A percentile compares a stretch with the other conserved stretches of the same genome.
These are phyloP conservation scores for Zychaea mexicana DNA, from an alignment of 371 early-diverging fungal species.

Conservation along the genomic window DNA sequence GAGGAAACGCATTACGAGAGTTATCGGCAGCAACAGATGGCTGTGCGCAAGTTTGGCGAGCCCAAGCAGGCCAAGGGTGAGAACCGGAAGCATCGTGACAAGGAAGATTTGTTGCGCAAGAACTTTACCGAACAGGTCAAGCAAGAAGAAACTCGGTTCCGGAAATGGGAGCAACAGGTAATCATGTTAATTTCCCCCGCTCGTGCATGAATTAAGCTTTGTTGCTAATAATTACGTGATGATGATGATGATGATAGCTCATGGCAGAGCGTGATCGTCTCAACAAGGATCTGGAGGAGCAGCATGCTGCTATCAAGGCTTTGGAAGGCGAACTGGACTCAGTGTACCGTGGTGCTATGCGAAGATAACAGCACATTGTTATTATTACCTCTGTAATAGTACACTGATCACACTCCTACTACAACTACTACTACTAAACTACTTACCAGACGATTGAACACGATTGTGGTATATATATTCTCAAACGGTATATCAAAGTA, in stretches of 20 bases:
- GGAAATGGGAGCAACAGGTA: slow-evolving; percentile 96
- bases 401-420: no score
- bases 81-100: slow-evolving; percentile 89
- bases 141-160: slow-evolving; percentile 91
- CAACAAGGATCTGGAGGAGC: slow-evolving; percentile 93
- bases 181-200: neutral
- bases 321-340: slow-evolving; percentile 83
- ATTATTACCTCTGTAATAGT: no score
- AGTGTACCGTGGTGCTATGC: slow-evolving; percentile 30
- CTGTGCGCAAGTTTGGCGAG: slow-evolving; percentile 80
- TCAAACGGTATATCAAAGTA: no score
- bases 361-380: no score
- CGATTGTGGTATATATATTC: no score
- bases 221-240: neutral
- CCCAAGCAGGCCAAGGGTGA: slow-evolving; percentile 69
- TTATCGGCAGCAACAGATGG: slow-evolving; percentile 81
- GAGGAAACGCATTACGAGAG: slow-evolving; percentile 91
- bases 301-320: slow-evolving; percentile 87
- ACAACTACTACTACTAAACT: no score
- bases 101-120: slow-evolving; percentile 89
- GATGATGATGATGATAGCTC: slow-evolving; percentile 51
- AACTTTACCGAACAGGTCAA: slow-evolving; percentile 95
- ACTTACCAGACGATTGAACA: no score
- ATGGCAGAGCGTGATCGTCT: slow-evolving; percentile 94
- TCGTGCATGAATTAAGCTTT: neutral